Evolutionary conservation across 768 basidiomycete genomes (phyloP), one percentile per base, ranked within the genome.

Genomic region (Leucosporidium yakuticum): DNA sequence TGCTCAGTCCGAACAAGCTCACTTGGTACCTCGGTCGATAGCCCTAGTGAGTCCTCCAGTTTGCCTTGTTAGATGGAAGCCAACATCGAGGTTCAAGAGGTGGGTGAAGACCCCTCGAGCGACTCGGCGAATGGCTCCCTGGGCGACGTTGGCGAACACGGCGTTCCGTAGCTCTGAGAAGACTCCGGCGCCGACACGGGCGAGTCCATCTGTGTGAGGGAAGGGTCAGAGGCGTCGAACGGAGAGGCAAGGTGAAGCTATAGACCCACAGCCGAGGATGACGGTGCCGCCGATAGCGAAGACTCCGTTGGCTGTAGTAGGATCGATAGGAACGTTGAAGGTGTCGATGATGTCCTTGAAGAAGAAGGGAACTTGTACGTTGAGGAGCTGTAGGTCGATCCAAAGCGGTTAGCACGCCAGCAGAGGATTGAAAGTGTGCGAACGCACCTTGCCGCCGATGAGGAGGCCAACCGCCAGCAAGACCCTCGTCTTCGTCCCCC

Each of bases 11-110:
- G 39, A 6, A 17, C 44, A 17, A 77, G 14, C 84, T 74, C 73
- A 96, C 92, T 98, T 99, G 39, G 96, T 97, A 39, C 96, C 96
- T 20, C 96, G 84, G 77, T 99, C 96, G 72, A 99, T 98, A 7
- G 96, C 96, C 53, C 96, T 82, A 3, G 93, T 97, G 55, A 99
- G 82, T 2, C 96, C 96, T 32, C 96, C 96, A 0, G 96, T 99
- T 76, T 98, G 95, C 47, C 95, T 80, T 23, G 88, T 86, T 36
- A 98, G 83, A 76, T 99, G 96, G 79, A 98, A 99, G 60, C 85
- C 86, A 78, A 97, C 83, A 75, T 96, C 90, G 74, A 98, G 84
- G 77, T 90, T 85, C 69, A 99, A 83, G 20, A 99, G 80, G 76
- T 99, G 96, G 67, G 90, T 88, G 70, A 99, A 99, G 0, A 95